phyloP scores from a whole-genome alignment of 192 early-diverging fungal species.

The Umbelopsis isabellina region DNA sequence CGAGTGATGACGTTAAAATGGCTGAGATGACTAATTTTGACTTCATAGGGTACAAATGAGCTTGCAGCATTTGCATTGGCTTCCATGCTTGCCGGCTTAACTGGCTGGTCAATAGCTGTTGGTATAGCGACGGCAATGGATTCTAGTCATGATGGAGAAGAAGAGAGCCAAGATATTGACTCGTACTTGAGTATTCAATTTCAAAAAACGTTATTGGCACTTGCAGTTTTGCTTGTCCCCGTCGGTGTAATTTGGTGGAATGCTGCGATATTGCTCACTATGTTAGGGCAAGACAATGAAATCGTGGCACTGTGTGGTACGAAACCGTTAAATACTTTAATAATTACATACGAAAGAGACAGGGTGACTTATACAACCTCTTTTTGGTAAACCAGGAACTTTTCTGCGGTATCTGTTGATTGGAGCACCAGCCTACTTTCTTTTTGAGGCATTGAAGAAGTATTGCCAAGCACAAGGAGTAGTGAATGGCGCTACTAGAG shows the following conservation, averaged over 20 bases:
- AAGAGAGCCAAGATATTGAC: neutral
- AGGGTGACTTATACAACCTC: too few relatives aligned
- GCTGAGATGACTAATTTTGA: neutral
- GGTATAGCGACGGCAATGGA: slow-evolving; percentile 76
- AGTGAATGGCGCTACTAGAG: slow-evolving; percentile 79
- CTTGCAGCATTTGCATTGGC: slow-evolving; percentile 71
- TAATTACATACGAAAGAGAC: too few relatives aligned
- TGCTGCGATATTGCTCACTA: slow-evolving; percentile 14
- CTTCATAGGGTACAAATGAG: slow-evolving; percentile 49
- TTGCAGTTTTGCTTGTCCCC: slow-evolving; percentile 31
- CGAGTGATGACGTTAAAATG: neutral
- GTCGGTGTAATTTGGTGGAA: slow-evolving; percentile 33
- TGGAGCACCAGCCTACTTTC: slow-evolving; percentile 74
- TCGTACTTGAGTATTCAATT: slow-evolving; percentile 68
- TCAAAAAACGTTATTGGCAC: slow-evolving; percentile 44
- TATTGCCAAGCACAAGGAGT: slow-evolving; percentile 88
- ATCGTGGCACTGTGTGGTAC: slow-evolving; percentile 56
- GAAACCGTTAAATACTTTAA: neutral
- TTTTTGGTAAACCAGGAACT: slow-evolving; percentile 36
- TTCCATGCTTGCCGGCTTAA: slow-evolving; percentile 73
- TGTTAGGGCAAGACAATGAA: slow-evolving; percentile 31
- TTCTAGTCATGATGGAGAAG: slow-evolving; percentile 36
- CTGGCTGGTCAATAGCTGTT: slow-evolving; percentile 65
- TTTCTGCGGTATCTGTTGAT: slow-evolving; percentile 68
- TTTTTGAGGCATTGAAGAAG: slow-evolving; percentile 83